Evolutionary conservation across 139 green algal species (phyloP).

Genomic region (Auxenochlorella pyrenoidosa): DNA sequence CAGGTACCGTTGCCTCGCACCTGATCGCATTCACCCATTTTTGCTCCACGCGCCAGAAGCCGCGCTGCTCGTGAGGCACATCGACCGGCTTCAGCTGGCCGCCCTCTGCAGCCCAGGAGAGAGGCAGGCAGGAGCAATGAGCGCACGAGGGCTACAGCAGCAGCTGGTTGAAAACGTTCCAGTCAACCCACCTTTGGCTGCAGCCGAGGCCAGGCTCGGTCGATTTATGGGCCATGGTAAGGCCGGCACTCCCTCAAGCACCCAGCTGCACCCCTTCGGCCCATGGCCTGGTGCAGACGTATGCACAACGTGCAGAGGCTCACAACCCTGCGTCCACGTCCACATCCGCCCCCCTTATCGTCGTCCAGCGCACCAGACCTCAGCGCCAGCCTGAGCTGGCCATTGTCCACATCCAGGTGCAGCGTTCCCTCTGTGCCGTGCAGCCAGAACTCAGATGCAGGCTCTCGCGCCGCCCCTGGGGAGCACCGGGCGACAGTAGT

Average conservation of each 20-base stretch:
- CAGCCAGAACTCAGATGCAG: conserved; percentile 26
- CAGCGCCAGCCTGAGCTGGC: conserved; percentile 28
- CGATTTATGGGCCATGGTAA: not conserved
- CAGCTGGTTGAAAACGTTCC: not conserved
- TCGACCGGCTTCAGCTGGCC: conserved; percentile 33
- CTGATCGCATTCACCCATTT: conserved; percentile 50
- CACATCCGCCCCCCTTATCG: not conserved
- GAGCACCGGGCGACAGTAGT: not conserved
- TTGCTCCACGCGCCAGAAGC: conserved; percentile 46
- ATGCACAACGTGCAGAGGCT: no score
- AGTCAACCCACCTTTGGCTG: no score
- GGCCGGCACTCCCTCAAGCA: not conserved
- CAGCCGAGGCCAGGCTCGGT: not conserved
- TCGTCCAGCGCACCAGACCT: not conserved
- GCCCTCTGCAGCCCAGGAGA: not conserved
- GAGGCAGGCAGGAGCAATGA: not conserved
- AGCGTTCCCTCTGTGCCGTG: conserved; percentile 47
- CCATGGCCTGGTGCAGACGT: not conserved
- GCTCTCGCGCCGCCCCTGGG: conserved; percentile 20
- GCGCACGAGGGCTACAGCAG: not conserved
- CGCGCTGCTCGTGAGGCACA: conserved; percentile 1
- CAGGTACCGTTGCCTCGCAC: not conserved
- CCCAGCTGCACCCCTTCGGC: not conserved
- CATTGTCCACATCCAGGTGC: conserved; percentile 38
- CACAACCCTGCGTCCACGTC: no score